phyloP scores from a whole-genome alignment of 805 yeast genomes.

The Candida tibetensis region DNA sequence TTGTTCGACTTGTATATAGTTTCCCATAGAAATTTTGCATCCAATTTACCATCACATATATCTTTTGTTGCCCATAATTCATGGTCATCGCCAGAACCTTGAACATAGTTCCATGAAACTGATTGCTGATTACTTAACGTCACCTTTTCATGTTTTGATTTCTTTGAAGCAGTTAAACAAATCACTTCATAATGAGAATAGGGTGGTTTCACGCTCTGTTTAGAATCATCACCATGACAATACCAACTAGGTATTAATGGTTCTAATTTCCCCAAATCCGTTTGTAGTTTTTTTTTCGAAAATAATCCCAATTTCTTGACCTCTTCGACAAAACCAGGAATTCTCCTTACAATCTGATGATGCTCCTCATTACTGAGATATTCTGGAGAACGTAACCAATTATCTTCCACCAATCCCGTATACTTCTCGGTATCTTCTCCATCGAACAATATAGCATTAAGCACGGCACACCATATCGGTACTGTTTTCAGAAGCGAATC shows the following conservation, averaged over 20 bases:
- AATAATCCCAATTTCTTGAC: conserved; percentile 39
- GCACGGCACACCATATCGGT: conserved; percentile 88
- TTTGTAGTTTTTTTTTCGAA: conserved; percentile 26
- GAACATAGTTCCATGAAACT: conserved; percentile 54
- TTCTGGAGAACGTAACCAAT: conserved; percentile 49
- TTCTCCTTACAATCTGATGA: conserved; percentile 42
- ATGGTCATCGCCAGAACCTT: conserved; percentile 95
- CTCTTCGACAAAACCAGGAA: conserved; percentile 49
- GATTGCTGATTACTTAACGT: background rate
- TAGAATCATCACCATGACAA: conserved; percentile 14
- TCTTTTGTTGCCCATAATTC: conserved; percentile 64
- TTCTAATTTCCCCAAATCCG: conserved; percentile 29
- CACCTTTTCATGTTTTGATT: conserved; percentile 12
- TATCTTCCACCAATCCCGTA: conserved; percentile 12
- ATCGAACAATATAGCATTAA: conserved; percentile 54
- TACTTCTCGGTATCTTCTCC: conserved; percentile 8
- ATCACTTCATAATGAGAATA: conserved; percentile 35
- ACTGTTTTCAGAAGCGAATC: conserved; percentile 84
- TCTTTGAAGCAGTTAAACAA: conserved; percentile 61
- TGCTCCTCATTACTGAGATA: conserved; percentile 51
- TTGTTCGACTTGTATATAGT: conserved; percentile 12
- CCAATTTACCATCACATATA: conserved; percentile 45
- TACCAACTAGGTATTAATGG: conserved; percentile 72
- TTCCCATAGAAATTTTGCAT: conserved; percentile 58
- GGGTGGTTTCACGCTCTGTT: background rate